These are phyloP conservation scores for Schizothecium vesticola DNA, from an alignment of 495 filamentous ascomycete genomes.

Conservation along the genomic window DNA sequence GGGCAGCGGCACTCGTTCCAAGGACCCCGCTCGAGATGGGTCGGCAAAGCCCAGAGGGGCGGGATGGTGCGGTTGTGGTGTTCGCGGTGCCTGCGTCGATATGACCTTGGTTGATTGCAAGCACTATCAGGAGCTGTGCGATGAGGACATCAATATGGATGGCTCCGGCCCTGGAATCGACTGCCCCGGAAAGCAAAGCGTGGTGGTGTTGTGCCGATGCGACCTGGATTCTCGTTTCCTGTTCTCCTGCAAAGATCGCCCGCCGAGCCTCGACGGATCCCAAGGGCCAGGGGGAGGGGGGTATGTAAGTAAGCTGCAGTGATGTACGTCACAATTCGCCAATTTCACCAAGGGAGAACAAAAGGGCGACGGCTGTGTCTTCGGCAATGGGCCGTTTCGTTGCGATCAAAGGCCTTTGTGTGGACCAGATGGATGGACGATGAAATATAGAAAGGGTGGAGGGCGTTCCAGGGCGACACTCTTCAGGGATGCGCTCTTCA, in stretches of 20 bases:
- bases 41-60: background rate
- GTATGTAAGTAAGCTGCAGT: background rate
- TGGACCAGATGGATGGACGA: background rate
- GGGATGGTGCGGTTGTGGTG: background rate
- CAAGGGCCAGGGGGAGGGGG: background rate
- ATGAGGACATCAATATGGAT: conserved; percentile 2
- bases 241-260: background rate
- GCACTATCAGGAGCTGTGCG: background rate
- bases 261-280: background rate
- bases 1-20: conserved; percentile 2
- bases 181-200: background rate
- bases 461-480: background rate
- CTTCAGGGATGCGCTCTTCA: background rate
- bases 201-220: background rate
- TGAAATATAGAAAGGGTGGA: background rate
- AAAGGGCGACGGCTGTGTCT: background rate
- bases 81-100: conserved; percentile 6
- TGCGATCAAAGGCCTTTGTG: background rate
- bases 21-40: conserved; percentile 4
- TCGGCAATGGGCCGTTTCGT: background rate
- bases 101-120: conserved; percentile 5
- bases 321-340: background rate
- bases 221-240: background rate
- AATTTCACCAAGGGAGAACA: background rate
- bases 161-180: background rate